A percentile compares a stretch with the other conserved stretches of the same genome.
Conservation (phyloP, 2,329 filamentous ascomycete species). For the Fusarium illudens region DNA sequence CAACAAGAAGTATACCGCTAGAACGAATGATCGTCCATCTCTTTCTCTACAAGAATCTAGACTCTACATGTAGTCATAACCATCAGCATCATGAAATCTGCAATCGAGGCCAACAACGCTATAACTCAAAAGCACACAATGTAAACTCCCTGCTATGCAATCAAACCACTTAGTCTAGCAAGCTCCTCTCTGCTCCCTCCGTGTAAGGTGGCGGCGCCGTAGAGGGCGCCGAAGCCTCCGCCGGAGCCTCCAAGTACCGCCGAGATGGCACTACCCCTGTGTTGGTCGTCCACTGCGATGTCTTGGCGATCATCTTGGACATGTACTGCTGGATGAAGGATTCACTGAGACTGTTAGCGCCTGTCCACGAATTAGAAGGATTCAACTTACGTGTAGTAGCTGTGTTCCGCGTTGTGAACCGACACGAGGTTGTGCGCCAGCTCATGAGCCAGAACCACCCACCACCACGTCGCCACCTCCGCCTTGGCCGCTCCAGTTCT, state of each 20-base stretch:
- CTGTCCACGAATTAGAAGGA: neutral
- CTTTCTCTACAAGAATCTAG: constrained; percentile 17
- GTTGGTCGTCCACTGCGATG: constrained; percentile 49
- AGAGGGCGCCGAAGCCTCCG: constrained; percentile 6
- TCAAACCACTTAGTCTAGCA: constrained; percentile 33
- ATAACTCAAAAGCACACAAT: neutral
- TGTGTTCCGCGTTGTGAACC: constrained; percentile 80
- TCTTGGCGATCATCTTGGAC: constrained; percentile 69
- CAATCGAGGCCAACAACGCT: constrained; percentile 7
- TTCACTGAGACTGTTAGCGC: constrained; percentile 60
- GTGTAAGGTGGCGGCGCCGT: constrained; percentile 23
- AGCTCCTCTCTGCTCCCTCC: constrained; percentile 19
- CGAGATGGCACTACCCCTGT: constrained; percentile 12
- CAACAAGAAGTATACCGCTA: neutral
- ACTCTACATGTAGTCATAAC: constrained; percentile 18
- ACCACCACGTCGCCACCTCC: constrained; percentile 87
- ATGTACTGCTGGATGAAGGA: constrained; percentile 83
- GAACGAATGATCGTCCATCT: neutral
- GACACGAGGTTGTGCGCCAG: constrained; percentile 90
- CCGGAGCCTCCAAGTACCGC: constrained; percentile 2
- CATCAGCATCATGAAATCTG: neutral
- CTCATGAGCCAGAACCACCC: constrained; percentile 94
- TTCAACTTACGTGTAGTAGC: constrained; percentile 75
- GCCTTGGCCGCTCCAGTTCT: constrained; percentile 58
- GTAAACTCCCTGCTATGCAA: constrained; percentile 29